Evolutionary conservation across 2,329 filamentous ascomycete genomes (phyloP), one percentile per base, ranked within the genome.

Genomic region (Colletotrichum sp.): DNA sequence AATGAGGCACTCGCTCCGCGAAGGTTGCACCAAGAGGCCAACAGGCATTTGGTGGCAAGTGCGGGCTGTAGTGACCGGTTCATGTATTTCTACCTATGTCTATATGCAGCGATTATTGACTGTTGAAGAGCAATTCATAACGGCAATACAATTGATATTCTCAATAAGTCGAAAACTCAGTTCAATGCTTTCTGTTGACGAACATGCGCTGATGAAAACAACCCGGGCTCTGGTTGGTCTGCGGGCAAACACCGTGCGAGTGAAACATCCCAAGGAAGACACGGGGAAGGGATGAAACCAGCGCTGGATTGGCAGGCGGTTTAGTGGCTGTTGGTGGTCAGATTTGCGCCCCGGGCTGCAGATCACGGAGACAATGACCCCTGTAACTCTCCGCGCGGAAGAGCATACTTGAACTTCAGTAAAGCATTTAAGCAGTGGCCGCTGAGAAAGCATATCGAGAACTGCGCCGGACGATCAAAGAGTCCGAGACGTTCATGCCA

Each of bases 191-290:
- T 52, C 10, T 13, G 10, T 8, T 21, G 44, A 52, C 44, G 44
- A 52, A 8, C 10, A 13, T 13, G 44, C 44, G 44, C 10, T 21
- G 44, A 52, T 21, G n/a, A 21, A 52, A 21, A 21, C 2, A 52
- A 52, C 10, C 2, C n/a, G 6, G 39, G 39, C 18, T n/a, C 9
- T 10, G 18, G n/a, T 52, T 2, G 44, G n/a, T 1, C 44, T 21
- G 44, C 44, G 44, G 52, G 39, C 12, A 44, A 72, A 72, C 69
- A 72, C 73, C 21, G 63, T 72, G 39, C 26, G 49, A 67, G 18
- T 62, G 68, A 75, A 67, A 71, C 68, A 62, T 30, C n/a, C 30
- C 34, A 49, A 15, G 36, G n/a, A 63, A 60, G 57, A 60, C 57
- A 60, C 28, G n/a, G 21, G 36, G 36, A 63, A 59, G 69, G 55